Evolutionary conservation across 306 rosid species (phyloP).

Genomic region (Vigna nakashimae): DNA sequence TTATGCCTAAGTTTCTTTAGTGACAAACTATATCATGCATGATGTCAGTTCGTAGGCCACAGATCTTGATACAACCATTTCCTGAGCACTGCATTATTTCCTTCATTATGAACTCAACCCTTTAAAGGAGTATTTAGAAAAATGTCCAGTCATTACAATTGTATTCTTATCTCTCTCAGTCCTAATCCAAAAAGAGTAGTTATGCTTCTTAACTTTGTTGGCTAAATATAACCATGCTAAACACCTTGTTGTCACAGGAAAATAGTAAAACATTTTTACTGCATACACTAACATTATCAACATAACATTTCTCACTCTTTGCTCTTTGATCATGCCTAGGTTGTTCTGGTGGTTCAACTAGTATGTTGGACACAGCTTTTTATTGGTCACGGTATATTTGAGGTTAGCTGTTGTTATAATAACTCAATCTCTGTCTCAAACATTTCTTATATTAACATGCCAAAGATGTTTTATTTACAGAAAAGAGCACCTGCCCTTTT

Average conservation of each 20-base stretch:
- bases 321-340: slow-evolving; percentile 49
- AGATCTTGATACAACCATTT: too few species aligned
- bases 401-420: slow-evolving; percentile 55
- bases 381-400: slow-evolving; percentile 80
- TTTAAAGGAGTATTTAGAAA: too few species aligned
- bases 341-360: slow-evolving; percentile 74
- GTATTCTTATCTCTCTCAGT: background rate
- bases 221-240: background rate
- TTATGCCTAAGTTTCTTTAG: too few species aligned
- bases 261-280: slow-evolving; percentile 1
- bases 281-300: slow-evolving; percentile 11
- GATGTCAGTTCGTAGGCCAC: too few species aligned
- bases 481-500: slow-evolving; percentile 85
- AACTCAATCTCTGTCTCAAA: slow-evolving; percentile 5
- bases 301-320: slow-evolving; percentile 7
- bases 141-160: background rate
- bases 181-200: background rate
- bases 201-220: background rate
- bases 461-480: slow-evolving; percentile 44
- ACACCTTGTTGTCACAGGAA: background rate
- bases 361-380: slow-evolving; percentile 86
- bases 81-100: too few species aligned
- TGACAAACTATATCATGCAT: too few species aligned
- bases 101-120: too few species aligned
- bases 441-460: slow-evolving; percentile 3